phyloP scores from a whole-genome alignment of 2,329 filamentous ascomycete species.

The Rhynchosporium secalis region DNA sequence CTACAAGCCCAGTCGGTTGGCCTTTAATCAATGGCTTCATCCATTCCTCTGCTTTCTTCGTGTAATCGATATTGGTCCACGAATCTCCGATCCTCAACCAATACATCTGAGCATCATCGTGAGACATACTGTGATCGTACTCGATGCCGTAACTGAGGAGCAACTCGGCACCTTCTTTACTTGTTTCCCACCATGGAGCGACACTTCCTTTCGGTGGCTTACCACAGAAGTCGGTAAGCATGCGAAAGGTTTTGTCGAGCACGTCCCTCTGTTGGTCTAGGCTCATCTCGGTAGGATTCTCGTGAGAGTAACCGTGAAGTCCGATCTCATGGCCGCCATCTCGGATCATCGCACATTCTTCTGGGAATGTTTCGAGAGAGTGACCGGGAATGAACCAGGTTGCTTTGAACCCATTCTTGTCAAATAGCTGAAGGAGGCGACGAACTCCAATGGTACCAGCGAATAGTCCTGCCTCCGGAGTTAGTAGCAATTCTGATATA shows the following conservation, averaged over 20 bases:
- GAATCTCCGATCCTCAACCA: slow-evolving; percentile 62
- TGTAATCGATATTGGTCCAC: slow-evolving; percentile 70
- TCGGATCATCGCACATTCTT: slow-evolving; percentile 61
- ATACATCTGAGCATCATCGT: slow-evolving; percentile 65
- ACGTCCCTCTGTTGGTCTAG: slow-evolving; percentile 75
- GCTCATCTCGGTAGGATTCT: slow-evolving; percentile 70
- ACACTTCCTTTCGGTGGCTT: slow-evolving; percentile 72
- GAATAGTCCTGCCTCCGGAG: slow-evolving; percentile 52
- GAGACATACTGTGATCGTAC: slow-evolving; percentile 68
- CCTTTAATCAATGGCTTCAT: slow-evolving; percentile 66
- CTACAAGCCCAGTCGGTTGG: slow-evolving; percentile 60
- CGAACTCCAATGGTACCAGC: slow-evolving; percentile 67
- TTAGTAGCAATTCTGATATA: slow-evolving; percentile 7
- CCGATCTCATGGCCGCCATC: slow-evolving; percentile 66
- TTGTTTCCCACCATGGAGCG: slow-evolving; percentile 75
- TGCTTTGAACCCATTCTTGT: slow-evolving; percentile 70
- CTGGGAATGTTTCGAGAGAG: slow-evolving; percentile 64
- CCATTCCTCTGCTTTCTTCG: slow-evolving; percentile 60
- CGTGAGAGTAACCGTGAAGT: slow-evolving; percentile 72
- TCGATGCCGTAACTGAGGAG: slow-evolving; percentile 67
- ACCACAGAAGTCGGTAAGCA: slow-evolving; percentile 70
- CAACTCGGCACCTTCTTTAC: slow-evolving; percentile 64
- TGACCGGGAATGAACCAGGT: slow-evolving; percentile 67
- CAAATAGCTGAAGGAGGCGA: slow-evolving; percentile 68
- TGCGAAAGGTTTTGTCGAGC: slow-evolving; percentile 70